Percentiles rank a stretch among this genome's conserved stretches.
These are phyloP conservation scores for Alloascoidea hylecoeti DNA, from an alignment of 805 yeast genomes.

Conservation along the genomic window DNA sequence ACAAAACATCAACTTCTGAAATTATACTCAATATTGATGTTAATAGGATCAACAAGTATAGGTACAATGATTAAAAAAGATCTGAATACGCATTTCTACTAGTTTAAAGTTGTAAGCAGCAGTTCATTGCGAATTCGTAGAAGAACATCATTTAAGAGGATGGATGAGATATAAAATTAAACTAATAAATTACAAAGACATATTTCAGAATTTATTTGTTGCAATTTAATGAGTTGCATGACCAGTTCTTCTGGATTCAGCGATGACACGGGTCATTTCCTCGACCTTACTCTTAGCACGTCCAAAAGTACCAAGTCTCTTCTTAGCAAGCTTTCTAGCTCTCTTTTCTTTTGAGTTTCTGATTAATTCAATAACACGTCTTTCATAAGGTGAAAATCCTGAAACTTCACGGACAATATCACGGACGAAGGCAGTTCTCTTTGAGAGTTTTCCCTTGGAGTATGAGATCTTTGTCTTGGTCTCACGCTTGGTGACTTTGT, in stretches of 20 bases:
- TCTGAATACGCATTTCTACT: too few relatives aligned
- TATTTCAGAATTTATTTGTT: background rate
- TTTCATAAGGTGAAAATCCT: slow-evolving; percentile 99
- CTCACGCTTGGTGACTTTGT: slow-evolving; percentile 79
- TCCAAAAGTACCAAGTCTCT: slow-evolving; percentile 97
- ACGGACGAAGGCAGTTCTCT: slow-evolving; percentile 95
- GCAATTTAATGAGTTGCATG: background rate
- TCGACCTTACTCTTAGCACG: slow-evolving; percentile 99
- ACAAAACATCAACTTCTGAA: too few relatives aligned
- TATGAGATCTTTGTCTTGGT: slow-evolving; percentile 81
- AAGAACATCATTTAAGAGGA: too few relatives aligned
- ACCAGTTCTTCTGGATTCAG: slow-evolving; percentile 64
- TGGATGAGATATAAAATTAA: too few relatives aligned
- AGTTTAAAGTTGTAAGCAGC: too few relatives aligned
- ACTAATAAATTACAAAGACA: too few relatives aligned
- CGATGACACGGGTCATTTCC: slow-evolving; percentile 92
- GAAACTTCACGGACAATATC: slow-evolving; percentile 91
- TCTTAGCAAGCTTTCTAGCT: slow-evolving; percentile 99
- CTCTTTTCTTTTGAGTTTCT: slow-evolving; percentile 99
- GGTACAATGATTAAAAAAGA: too few relatives aligned
- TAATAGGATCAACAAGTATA: too few relatives aligned
- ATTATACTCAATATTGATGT: too few relatives aligned
- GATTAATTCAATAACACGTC: slow-evolving; percentile 97
- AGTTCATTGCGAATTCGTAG: too few relatives aligned
- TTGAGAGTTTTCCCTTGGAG: slow-evolving; percentile 94